Conservation (phyloP, 2,329 filamentous ascomycete genomes). For the Aureobasidium sp. region DNA sequence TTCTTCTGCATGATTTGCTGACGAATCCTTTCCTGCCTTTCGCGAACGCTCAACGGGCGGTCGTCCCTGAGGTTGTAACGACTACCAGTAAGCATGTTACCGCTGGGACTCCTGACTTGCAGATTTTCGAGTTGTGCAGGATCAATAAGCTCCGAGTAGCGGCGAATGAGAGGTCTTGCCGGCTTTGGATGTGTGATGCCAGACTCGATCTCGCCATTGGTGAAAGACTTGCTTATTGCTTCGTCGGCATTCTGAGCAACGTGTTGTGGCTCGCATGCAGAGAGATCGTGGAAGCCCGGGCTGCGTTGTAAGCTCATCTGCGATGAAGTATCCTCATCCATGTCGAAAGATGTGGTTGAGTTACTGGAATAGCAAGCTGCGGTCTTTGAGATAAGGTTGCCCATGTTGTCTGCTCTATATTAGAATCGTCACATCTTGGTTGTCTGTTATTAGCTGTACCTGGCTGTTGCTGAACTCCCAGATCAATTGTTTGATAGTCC, state of each 20-base stretch:
- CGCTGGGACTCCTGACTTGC: constrained; percentile 27
- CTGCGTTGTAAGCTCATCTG: constrained; percentile 3
- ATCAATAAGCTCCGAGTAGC: constrained; percentile 26
- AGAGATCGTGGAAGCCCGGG: background rate
- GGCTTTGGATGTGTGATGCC: constrained; percentile 22
- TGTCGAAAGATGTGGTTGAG: background rate
- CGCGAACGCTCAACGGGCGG: constrained; percentile 30
- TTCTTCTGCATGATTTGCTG: background rate
- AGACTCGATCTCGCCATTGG: background rate
- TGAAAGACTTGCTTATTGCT: background rate
- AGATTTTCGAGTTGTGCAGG: constrained; percentile 22
- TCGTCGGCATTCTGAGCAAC: background rate
- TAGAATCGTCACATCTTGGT: background rate
- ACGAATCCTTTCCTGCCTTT: constrained; percentile 31
- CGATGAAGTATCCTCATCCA: background rate
- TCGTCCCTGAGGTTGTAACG: constrained; percentile 23
- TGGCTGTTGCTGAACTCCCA: background rate
- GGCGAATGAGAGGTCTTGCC: constrained; percentile 20
- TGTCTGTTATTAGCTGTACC: background rate
- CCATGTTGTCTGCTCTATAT: background rate
- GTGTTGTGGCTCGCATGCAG: background rate
- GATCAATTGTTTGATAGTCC: background rate
- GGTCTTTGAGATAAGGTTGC: background rate
- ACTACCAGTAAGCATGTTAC: constrained; percentile 24
- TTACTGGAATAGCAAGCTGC: background rate